phyloP scores from a whole-genome alignment of 176 grass and related monocot species.

The Thinopyrum elongatum region DNA sequence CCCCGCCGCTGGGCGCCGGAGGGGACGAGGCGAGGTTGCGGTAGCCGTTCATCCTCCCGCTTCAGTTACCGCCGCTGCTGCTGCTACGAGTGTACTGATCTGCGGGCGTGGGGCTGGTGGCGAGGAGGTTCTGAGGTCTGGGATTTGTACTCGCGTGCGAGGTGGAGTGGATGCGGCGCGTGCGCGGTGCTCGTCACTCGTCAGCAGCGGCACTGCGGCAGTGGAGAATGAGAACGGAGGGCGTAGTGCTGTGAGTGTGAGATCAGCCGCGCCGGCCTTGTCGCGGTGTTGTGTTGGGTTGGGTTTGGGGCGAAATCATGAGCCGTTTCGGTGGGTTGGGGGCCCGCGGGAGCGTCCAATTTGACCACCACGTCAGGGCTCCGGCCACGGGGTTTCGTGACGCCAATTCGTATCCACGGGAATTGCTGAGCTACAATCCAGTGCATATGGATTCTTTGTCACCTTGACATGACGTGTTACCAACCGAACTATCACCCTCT shows the following conservation, averaged over 20 bases:
- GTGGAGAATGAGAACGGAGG: not conserved
- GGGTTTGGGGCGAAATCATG: not conserved
- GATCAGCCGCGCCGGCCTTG: not conserved
- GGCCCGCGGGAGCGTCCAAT: not conserved
- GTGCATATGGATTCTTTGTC: not conserved
- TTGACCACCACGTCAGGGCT: not conserved
- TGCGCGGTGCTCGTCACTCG: not conserved
- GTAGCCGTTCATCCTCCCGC: constrained; percentile 6
- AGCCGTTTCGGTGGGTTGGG: not conserved
- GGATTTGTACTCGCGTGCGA: not conserved
- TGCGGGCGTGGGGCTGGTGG: not conserved
- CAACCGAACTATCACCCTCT: not conserved
- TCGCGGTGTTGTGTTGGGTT: not conserved
- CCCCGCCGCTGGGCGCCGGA: not conserved
- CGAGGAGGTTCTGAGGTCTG: not conserved
- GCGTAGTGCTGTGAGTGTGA: not conserved
- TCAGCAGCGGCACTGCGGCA: not conserved
- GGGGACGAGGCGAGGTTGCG: constrained; percentile 25
- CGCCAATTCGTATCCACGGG: not conserved
- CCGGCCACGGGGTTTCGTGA: not conserved
- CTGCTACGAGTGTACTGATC: not conserved
- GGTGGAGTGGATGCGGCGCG: constrained; percentile 20
- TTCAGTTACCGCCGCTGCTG: not conserved
- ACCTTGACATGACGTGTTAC: not conserved
- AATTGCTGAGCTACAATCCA: too few relatives aligned